phyloP scores from a whole-genome alignment of 306 rosid genomes.

The Erythrophleum fordii region DNA sequence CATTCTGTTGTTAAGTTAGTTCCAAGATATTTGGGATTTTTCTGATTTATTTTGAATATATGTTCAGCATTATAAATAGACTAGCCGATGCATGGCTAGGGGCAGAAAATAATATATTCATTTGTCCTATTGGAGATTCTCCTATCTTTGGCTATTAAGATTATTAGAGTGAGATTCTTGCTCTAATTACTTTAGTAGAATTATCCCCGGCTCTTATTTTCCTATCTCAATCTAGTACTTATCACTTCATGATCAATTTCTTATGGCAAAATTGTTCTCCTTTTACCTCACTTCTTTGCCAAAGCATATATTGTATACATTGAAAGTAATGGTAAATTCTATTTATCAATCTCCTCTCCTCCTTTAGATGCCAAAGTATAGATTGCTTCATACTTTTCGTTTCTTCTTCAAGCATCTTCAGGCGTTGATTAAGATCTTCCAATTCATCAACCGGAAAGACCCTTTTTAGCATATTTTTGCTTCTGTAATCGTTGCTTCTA shows the following conservation, averaged over 20 bases:
- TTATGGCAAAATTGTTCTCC: constrained; percentile 11
- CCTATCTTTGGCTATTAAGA: no score
- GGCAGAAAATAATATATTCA: no score
- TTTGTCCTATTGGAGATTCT: no score
- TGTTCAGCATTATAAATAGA: no score
- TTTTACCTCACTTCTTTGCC: constrained; percentile 9
- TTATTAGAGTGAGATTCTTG: no score
- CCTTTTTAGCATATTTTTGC: neutral
- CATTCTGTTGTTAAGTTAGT: no score
- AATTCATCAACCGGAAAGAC: neutral
- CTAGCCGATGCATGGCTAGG: no score
- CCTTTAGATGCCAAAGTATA: constrained; percentile 39
- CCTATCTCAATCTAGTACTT: no score
- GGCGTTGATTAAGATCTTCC: constrained; percentile 37
- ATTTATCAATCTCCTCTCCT: constrained; percentile 43
- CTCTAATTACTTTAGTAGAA: no score
- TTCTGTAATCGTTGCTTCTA: constrained; percentile 3
- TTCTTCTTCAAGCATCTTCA: constrained; percentile 59
- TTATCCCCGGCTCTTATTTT: no score
- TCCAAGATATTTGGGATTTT: no score
- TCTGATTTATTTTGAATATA: no score
- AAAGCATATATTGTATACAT: constrained; percentile 23
- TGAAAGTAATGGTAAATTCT: constrained; percentile 49
- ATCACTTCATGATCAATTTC: neutral
- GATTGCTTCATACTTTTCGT: constrained; percentile 47